These are phyloP conservation scores for Aeschynomene evenia DNA, from an alignment of 306 rosid genomes.

Conservation along the genomic window DNA sequence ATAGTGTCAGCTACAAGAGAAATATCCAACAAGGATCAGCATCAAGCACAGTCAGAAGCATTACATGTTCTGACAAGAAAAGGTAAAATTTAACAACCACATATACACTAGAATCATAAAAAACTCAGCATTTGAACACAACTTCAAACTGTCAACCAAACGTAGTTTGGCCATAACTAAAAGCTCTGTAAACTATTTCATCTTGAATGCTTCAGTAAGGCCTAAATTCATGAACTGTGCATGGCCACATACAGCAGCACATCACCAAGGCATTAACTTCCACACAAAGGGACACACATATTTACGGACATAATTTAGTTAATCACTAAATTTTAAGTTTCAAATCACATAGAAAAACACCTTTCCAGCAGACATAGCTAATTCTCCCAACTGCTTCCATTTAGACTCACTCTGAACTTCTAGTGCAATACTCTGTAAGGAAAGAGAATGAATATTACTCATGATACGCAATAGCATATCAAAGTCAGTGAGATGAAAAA, in stretches of 20 bases:
- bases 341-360: constrained; percentile 40
- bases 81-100: constrained; percentile 7
- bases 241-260: constrained; percentile 27
- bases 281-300: constrained; percentile 23
- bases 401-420: constrained; percentile 86
- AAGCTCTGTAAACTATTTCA: constrained; percentile 1
- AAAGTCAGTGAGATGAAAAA: constrained; percentile 15
- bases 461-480: constrained; percentile 23
- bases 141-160: constrained; percentile 18
- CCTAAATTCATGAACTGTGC: neutral
- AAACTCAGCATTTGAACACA: constrained; percentile 11
- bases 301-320: constrained; percentile 3
- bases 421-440: constrained; percentile 68
- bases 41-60: constrained; percentile 1
- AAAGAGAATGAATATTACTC: constrained; percentile 11
- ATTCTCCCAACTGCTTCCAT: constrained; percentile 99
- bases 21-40: constrained; percentile 25
- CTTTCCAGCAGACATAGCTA: constrained; percentile 96
- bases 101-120: too few species aligned
- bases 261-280: constrained; percentile 16
- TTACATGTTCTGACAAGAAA: neutral
- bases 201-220: constrained; percentile 23
- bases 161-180: constrained; percentile 23
- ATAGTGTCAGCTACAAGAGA: constrained; percentile 32
- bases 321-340: constrained; percentile 2